These are phyloP conservation scores for Cladorrhinum sp. DNA, from an alignment of 2,329 filamentous ascomycete species.

Conservation along the genomic window DNA sequence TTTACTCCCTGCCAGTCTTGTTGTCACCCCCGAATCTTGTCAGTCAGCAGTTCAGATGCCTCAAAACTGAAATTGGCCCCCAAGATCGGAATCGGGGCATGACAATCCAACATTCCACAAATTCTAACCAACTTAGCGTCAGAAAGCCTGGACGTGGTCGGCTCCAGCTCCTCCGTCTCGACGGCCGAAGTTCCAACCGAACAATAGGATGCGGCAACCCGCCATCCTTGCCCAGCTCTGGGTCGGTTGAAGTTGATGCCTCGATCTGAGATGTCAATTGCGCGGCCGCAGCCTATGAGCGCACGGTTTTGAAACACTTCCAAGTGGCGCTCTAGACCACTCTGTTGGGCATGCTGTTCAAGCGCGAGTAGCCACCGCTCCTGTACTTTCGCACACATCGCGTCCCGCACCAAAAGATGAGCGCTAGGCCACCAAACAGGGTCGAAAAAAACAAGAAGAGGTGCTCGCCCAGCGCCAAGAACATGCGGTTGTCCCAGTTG, in stretches of 20 bases:
- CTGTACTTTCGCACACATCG: constrained; percentile 13
- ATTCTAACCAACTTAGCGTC: too few relatives aligned
- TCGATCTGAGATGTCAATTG: neutral
- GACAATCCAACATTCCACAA: too few relatives aligned
- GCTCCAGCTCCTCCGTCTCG: neutral
- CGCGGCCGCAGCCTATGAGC: neutral
- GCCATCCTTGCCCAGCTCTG: neutral
- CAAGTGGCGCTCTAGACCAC: constrained; percentile 2
- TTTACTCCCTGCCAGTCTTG: too few relatives aligned
- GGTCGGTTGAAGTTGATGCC: neutral
- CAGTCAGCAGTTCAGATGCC: too few relatives aligned
- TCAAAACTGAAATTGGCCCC: too few relatives aligned
- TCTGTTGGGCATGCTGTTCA: constrained; percentile 9
- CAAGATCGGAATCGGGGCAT: too few relatives aligned
- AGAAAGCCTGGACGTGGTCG: too few relatives aligned
- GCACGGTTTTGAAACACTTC: neutral
- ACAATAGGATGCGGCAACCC: neutral
- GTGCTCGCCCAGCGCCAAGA: constrained; percentile 26
- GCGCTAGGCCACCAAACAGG: constrained; percentile 7
- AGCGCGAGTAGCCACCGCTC: constrained; percentile 12
- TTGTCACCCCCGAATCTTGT: too few relatives aligned
- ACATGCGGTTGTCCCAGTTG: constrained; percentile 29
- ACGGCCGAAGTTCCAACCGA: neutral
- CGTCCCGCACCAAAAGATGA: constrained; percentile 4
- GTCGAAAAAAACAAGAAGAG: constrained; percentile 18